Evolutionary conservation across 192 early-diverging fungal species (phyloP).

Genomic region (Backusella morwellensis): DNA sequence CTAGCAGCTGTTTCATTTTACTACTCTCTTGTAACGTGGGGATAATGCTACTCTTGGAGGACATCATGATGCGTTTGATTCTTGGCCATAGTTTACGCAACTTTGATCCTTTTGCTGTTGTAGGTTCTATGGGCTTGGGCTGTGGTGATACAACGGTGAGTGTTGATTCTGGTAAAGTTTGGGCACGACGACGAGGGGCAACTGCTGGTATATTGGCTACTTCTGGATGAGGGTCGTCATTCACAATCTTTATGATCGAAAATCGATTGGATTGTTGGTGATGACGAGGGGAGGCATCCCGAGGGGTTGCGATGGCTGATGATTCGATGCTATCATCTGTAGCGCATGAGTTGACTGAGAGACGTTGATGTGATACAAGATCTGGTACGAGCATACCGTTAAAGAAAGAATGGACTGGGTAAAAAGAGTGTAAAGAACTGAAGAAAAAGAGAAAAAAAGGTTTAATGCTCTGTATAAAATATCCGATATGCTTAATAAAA

Average conservation of each 20-base stretch:
- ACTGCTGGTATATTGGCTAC: conserved; percentile 2
- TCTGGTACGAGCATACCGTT: background rate
- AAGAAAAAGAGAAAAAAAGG: background rate
- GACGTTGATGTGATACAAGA: background rate
- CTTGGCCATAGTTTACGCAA: conserved; percentile 9
- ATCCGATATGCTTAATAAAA: background rate
- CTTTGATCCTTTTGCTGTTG: background rate
- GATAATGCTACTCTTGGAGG: background rate
- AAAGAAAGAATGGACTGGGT: background rate
- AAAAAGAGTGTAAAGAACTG: background rate
- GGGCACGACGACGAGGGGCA: background rate
- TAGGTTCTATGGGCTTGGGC: background rate
- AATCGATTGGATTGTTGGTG: conserved; percentile 3
- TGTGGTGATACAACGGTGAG: background rate
- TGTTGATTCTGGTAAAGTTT: background rate
- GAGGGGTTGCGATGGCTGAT: conserved; percentile 13
- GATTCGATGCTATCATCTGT: conserved; percentile 28
- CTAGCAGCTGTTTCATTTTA: conserved; percentile 8
- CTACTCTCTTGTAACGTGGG: background rate
- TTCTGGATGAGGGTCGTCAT: conserved; percentile 9
- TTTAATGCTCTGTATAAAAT: background rate
- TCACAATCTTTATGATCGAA: conserved; percentile 16
- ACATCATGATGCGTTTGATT: conserved; percentile 16
- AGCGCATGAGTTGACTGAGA: conserved; percentile 16
- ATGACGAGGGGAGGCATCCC: conserved; percentile 15